Percentiles rank a stretch among this genome's conserved stretches.
These are phyloP conservation scores for Elongisporangium prolatum DNA, from an alignment of 352 stramenopile species.

Conservation along the genomic window DNA sequence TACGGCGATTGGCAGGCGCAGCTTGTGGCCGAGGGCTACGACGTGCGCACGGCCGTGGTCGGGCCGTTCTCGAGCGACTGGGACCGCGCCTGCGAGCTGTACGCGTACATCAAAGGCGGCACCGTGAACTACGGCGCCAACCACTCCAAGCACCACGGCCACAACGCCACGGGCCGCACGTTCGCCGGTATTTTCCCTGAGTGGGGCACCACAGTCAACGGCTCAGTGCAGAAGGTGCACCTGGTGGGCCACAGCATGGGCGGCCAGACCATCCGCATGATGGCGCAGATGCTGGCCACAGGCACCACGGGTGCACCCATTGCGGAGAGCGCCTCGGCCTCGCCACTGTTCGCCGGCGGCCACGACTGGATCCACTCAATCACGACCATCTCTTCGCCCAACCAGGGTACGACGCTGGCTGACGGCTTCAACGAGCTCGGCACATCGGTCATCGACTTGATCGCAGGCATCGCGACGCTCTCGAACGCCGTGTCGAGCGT, in stretches of 20 bases:
- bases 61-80: conserved; percentile 57
- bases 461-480: conserved; percentile 6
- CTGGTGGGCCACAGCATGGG: conserved; percentile 79
- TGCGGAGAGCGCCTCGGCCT: conserved; percentile 17
- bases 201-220: conserved; percentile 45
- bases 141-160: conserved; percentile 34
- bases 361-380: conserved; percentile 69
- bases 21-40: conserved; percentile 32
- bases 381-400: conserved; percentile 55
- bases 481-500: not conserved
- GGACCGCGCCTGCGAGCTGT: conserved; percentile 61
- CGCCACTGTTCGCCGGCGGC: conserved; percentile 45
- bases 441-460: conserved; percentile 27
- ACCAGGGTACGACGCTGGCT: conserved; percentile 51
- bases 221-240: conserved; percentile 59
- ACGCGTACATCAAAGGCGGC: conserved; percentile 57
- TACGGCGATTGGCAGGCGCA: conserved; percentile 40
- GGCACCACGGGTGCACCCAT: conserved; percentile 36
- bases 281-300: conserved; percentile 50
- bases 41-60: conserved; percentile 45
- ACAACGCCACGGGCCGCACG: conserved; percentile 33
- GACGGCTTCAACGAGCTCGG: conserved; percentile 36
- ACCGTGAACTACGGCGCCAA: conserved; percentile 47
- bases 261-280: conserved; percentile 71
- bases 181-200: conserved; percentile 50